phyloP scores from a whole-genome alignment of 2,329 filamentous ascomycete species.

The Penicillium crustosum region DNA sequence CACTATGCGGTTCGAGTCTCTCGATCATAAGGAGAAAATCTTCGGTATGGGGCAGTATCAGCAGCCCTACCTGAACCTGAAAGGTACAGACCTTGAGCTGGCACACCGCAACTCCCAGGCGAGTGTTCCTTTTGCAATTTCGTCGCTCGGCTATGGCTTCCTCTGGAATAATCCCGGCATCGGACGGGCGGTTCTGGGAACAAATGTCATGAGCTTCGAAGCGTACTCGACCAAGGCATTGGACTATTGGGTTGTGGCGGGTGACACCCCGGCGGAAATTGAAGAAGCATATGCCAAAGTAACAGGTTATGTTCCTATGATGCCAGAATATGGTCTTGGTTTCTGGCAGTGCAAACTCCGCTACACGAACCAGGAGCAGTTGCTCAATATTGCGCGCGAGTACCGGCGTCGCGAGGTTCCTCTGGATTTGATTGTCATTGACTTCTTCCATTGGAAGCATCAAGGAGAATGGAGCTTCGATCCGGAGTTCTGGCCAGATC shows the following conservation, averaged over 20 bases:
- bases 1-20: conserved; percentile 59
- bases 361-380: conserved; percentile 65
- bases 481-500: conserved; percentile 63
- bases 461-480: conserved; percentile 71
- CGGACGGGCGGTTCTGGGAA: conserved; percentile 61
- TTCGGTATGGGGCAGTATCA: conserved; percentile 71
- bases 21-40: conserved; percentile 58
- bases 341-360: conserved; percentile 69
- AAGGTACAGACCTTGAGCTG: conserved; percentile 62
- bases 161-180: conserved; percentile 67
- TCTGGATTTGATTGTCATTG: conserved; percentile 65
- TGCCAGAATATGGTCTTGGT: conserved; percentile 67
- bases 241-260: conserved; percentile 66
- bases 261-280: conserved; percentile 56
- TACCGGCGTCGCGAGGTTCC: conserved; percentile 57
- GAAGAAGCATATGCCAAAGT: conserved; percentile 56
- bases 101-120: conserved; percentile 68
- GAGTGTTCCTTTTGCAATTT: conserved; percentile 62
- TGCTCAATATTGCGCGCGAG: conserved; percentile 60
- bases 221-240: conserved; percentile 57
- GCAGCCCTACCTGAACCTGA: conserved; percentile 62
- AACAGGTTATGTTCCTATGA: conserved; percentile 63
- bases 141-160: conserved; percentile 61
- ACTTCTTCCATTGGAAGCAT: conserved; percentile 67
- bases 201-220: conserved; percentile 62